Percentiles rank a stretch among this genome's conserved stretches.
phyloP scores from a whole-genome alignment of 495 filamentous ascomycete genomes.

The Neurospora sp. region DNA sequence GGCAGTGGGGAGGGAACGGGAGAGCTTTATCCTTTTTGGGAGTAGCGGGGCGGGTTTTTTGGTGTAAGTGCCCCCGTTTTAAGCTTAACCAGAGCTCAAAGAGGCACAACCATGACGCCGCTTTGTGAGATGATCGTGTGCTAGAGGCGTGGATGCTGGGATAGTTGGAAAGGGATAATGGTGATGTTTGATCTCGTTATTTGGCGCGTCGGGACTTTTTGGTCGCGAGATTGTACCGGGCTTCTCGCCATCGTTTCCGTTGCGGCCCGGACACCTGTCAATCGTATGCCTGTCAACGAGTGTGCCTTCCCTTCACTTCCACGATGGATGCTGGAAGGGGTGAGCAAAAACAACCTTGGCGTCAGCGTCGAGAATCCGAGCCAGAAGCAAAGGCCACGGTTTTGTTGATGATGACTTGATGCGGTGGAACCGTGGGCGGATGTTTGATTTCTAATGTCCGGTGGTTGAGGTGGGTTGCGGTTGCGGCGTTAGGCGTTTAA shows the following conservation, averaged over 20 bases:
- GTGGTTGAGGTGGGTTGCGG: not conserved
- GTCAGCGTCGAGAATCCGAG: not conserved
- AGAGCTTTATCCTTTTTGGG: not conserved
- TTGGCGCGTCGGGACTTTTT: not conserved
- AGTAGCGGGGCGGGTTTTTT: not conserved
- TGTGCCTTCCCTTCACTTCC: not conserved
- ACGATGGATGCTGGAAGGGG: not conserved
- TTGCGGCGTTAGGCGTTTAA: not conserved
- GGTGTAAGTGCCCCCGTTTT: no score
- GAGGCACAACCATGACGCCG: not conserved
- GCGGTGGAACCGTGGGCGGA: not conserved
- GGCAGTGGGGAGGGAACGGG: no score
- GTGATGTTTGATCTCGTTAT: not conserved
- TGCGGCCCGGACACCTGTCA: not conserved
- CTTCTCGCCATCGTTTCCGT: not conserved
- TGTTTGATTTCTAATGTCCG: not conserved
- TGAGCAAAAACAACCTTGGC: not conserved
- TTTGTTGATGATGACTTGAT: not conserved
- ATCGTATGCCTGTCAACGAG: no score
- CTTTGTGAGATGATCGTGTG: not conserved
- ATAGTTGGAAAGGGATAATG: not conserved
- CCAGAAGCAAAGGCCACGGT: not conserved
- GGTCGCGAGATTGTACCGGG: not conserved
- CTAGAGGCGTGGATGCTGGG: not conserved
- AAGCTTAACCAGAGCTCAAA: not conserved